These are phyloP conservation scores for Lipomyces kockii DNA, from an alignment of 805 yeast species.

Conservation along the genomic window DNA sequence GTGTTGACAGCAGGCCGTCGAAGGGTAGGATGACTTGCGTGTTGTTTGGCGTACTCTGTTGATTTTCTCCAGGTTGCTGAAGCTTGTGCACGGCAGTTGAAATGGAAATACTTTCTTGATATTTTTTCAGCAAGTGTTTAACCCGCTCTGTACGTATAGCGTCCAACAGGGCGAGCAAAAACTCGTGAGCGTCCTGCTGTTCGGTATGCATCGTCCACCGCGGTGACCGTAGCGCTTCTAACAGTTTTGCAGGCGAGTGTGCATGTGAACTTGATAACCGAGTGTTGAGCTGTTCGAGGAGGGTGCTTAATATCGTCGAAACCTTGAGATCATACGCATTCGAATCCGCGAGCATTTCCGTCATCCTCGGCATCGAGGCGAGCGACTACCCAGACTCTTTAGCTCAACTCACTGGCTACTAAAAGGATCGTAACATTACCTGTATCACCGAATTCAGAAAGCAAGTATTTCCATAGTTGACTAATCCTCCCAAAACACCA, in stretches of 20 bases:
- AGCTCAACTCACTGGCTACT: background rate
- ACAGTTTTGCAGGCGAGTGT: constrained; percentile 23
- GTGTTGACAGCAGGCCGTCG: constrained; percentile 84
- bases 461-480: constrained; percentile 92
- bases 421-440: constrained; percentile 43
- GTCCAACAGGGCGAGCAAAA: constrained; percentile 32
- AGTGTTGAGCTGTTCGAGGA: constrained; percentile 21
- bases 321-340: constrained; percentile 10
- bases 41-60: background rate
- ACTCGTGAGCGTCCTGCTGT: constrained; percentile 37
- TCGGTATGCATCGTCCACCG: constrained; percentile 33
- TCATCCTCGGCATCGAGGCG: constrained; percentile 20
- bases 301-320: constrained; percentile 8
- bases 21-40: constrained; percentile 57
- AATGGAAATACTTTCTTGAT: constrained; percentile 5
- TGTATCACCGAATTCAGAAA: constrained; percentile 92
- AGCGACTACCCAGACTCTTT: constrained; percentile 13
- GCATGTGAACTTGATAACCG: constrained; percentile 12
- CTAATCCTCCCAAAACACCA: constrained; percentile 65
- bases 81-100: constrained; percentile 4
- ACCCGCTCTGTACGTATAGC: constrained; percentile 23
- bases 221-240: constrained; percentile 20
- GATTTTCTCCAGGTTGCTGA: background rate
- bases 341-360: constrained; percentile 9
- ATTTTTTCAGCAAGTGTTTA: background rate